Percentiles rank a stretch among this genome's conserved stretches.
Conservation (phyloP, 192 early-diverging fungal species). For the Phlyctochytrium bullatum region DNA sequence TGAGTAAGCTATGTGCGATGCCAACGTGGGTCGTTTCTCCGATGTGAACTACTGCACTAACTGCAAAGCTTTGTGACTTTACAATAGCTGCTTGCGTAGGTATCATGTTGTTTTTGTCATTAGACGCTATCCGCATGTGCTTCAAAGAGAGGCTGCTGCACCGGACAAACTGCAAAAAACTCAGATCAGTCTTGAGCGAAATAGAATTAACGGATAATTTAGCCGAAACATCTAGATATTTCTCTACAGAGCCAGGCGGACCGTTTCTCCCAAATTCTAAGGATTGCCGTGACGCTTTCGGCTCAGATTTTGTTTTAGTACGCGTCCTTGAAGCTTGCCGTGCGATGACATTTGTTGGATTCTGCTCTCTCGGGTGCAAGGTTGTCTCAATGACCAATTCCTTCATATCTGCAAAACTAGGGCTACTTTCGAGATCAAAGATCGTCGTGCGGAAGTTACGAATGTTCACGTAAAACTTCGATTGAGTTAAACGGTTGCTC, state of each 20-base stretch:
- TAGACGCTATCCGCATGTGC: neutral
- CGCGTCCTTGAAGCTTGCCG: neutral
- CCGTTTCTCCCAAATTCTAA: neutral
- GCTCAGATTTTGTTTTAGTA: neutral
- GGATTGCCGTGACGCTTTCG: neutral
- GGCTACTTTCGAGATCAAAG: neutral
- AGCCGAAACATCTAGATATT: neutral
- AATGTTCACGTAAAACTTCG: neutral
- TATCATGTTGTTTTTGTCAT: no score
- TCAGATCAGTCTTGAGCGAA: constrained; percentile 30
- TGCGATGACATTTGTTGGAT: neutral
- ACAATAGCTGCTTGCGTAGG: no score
- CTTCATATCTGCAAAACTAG: neutral
- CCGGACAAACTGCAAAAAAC: constrained; percentile 40
- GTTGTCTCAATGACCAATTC: neutral
- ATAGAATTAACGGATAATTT: neutral
- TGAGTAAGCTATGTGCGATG: constrained; percentile 19
- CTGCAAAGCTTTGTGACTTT: neutral
- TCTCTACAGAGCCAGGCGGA: neutral
- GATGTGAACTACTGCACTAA: neutral
- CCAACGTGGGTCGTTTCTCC: neutral
- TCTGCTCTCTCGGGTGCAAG: neutral
- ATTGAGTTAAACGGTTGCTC: no score
- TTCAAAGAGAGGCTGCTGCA: constrained; percentile 36
- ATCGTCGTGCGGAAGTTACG: neutral